Evolutionary conservation across 2,329 filamentous ascomycete genomes (phyloP), one percentile per base, ranked within the genome.

Genomic region (Lachnellula hyalina): DNA sequence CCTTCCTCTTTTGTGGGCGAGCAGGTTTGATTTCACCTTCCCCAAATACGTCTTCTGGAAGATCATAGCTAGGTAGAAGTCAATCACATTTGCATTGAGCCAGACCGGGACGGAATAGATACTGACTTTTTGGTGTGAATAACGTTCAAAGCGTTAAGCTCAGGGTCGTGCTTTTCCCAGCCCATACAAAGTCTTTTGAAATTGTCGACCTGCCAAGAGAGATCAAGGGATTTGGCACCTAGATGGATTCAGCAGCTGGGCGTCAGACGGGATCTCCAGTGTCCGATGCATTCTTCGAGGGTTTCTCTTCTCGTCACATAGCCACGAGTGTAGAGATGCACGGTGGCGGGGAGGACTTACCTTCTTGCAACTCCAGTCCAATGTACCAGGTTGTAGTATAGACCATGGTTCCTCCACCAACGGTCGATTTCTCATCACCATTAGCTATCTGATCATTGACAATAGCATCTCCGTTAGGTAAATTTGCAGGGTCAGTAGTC

Each of bases 321-420:
- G 51, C 51, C 54, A 40, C 36, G 17, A 42, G 55, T 56, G 19
- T 34, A 51, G 42, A 25, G 35, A 45, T 34, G 21, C 44, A 47
- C 35, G 21, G 36, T 25, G 34, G 19, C 47, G 15, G 21, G 48
- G 35, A 28, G 15, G 28, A 64, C 82, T 69, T 79, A 90, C 89
- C 86, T 76, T 86, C 81, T 38, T 80, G 79, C 53, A 96, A 74
- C 64, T 93, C 87, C 47, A 97, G 78, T 36, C 94, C 94, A 67
- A 99, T 90, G 69, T 97, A 99, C 71, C 92, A 93, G 1, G 92
- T 96, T 23, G 90, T 91, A 0, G 93, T 97, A 69, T 89, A 96
- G 28, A 97, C 75, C 53, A 66, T 65, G 12, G 64, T 41, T 65
- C 63, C 32, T 63, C 62, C 35, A 68, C 8, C 67, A 52, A 63